Evolutionary conservation across 2,329 filamentous ascomycete genomes (phyloP), one percentile per base, ranked within the genome.

Genomic region (Aspergillus oerlinghausenensis): DNA sequence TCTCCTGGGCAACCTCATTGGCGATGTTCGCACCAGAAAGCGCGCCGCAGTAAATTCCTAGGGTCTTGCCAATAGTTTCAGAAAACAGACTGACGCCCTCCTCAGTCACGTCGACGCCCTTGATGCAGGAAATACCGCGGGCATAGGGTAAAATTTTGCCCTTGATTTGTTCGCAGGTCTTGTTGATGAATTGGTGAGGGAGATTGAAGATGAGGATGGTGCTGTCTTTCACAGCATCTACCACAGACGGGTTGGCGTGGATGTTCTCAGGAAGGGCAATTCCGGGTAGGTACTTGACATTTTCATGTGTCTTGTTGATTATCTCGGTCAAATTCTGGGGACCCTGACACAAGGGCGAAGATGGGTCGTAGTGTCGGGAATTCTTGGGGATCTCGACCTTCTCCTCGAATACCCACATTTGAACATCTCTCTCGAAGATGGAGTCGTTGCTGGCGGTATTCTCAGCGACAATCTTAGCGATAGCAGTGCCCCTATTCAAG

Each of bases 361-460:
- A 96, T 49, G 80, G 75, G 66, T 89, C 82, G 80, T 91, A 92
- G 77, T 91, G 83, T 64, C 84, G 85, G 50, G 89, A 93, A 61
- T 83, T 81, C 67, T 87, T 82, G 11, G 89, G 77, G 45, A 96
- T 80, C 54, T 84, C 83, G 62, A 96, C 87, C 25, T 96, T 84
- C 75, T 99, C 94, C 77, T 99, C 94, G 72, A 86, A 97, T 69
- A 99, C 95, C 94, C 94, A 99, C 94, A 99, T 97, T 77, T 96
- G 90, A 52, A 99, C 92, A 60, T 91, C 81, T 72, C 88, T 80
- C 70, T 97, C 90, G 72, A 97, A 99, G 48, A 97, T 71, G 29
- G 91, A 83, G 9, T 86, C 82, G 76, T 96, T 82, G 62, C 83
- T 86, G 60, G 83, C 85, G 40, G 91, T 89, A 78, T 96, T 99